Percentiles rank a stretch among this genome's conserved stretches.
Conservation (phyloP, 192 early-diverging fungal species). For the Coemansia sp. region DNA sequence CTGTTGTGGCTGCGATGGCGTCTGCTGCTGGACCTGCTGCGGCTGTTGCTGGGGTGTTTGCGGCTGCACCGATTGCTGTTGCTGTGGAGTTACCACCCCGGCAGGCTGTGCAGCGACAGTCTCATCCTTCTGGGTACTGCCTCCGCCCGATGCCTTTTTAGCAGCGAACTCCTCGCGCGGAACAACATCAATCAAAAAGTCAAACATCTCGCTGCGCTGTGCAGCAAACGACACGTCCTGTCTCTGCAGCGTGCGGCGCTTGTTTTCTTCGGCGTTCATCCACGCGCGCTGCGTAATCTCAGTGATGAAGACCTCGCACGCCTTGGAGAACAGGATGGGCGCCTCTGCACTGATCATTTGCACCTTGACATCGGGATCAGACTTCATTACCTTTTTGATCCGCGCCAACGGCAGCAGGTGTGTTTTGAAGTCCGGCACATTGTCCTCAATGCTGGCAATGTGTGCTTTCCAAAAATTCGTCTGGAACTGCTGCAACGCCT, state of each 20-base stretch:
- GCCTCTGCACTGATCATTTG: slow-evolving; percentile 78
- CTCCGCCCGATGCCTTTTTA: slow-evolving; percentile 21
- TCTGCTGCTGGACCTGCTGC: slow-evolving; percentile 10
- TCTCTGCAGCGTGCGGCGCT: slow-evolving; percentile 90
- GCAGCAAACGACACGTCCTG: slow-evolving; percentile 88
- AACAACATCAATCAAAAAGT: slow-evolving; percentile 97
- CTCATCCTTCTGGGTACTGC: neutral
- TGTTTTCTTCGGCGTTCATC: slow-evolving; percentile 95
- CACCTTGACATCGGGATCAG: slow-evolving; percentile 93
- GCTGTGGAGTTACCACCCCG: neutral
- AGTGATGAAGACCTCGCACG: slow-evolving; percentile 95
- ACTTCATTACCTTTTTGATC: slow-evolving; percentile 99
- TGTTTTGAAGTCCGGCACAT: slow-evolving; percentile 82
- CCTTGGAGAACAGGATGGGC: slow-evolving; percentile 92
- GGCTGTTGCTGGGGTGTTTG: slow-evolving; percentile 9
- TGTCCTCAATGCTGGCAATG: slow-evolving; percentile 62
- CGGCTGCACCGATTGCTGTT: slow-evolving; percentile 12
- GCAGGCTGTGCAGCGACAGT: neutral
- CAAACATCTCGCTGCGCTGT: slow-evolving; percentile 90
- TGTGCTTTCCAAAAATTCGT: slow-evolving; percentile 69
- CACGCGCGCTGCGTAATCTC: slow-evolving; percentile 83
- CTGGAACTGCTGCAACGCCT: slow-evolving; percentile 51
- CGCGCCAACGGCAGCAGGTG: slow-evolving; percentile 90
- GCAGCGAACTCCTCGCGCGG: slow-evolving; percentile 78
- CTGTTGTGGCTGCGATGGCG: slow-evolving; percentile 7